phyloP scores from a whole-genome alignment of 2,329 filamentous ascomycete genomes.

The Geosmithia flava region DNA sequence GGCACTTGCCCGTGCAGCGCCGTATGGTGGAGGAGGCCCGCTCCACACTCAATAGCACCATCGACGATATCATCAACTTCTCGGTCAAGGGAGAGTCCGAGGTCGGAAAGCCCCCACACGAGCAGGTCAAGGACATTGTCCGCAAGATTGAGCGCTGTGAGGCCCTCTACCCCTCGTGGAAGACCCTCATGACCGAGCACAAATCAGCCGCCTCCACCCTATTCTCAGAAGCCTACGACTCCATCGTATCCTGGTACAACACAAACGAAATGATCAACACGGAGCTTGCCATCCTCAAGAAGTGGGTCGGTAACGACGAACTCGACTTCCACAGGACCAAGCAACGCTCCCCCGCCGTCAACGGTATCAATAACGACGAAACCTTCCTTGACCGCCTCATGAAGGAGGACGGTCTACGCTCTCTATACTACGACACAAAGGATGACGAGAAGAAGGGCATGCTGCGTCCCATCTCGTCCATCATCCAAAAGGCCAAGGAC shows the following conservation, averaged over 20 bases:
- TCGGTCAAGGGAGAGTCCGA: conserved; percentile 89
- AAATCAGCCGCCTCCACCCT: conserved; percentile 63
- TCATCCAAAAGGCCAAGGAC: conserved; percentile 87
- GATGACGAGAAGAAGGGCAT: conserved; percentile 52
- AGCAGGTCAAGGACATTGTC: conserved; percentile 85
- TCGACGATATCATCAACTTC: conserved; percentile 87
- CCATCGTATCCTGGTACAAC: conserved; percentile 93
- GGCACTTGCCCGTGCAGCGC: conserved; percentile 72
- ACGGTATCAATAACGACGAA: conserved; percentile 70
- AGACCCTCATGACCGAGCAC: conserved; percentile 61
- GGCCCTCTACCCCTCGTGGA: conserved; percentile 69
- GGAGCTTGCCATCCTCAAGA: conserved; percentile 79
- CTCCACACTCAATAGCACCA: conserved; percentile 54
- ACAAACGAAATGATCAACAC: conserved; percentile 94
- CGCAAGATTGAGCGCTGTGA: conserved; percentile 85
- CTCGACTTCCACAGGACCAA: conserved; percentile 77
- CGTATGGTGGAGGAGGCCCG: conserved; percentile 82
- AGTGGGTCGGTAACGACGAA: conserved; percentile 94
- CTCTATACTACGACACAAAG: conserved; percentile 63
- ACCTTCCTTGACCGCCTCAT: conserved; percentile 88
- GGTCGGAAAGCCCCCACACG: conserved; percentile 72
- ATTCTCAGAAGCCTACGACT: conserved; percentile 74
- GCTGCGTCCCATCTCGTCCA: conserved; percentile 68
- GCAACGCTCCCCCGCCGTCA: conserved; percentile 47
- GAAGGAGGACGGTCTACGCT: conserved; percentile 91